Base-by-base conservation (phyloP, 306 rosid species). In the Canavalia gladiata region DNA sequence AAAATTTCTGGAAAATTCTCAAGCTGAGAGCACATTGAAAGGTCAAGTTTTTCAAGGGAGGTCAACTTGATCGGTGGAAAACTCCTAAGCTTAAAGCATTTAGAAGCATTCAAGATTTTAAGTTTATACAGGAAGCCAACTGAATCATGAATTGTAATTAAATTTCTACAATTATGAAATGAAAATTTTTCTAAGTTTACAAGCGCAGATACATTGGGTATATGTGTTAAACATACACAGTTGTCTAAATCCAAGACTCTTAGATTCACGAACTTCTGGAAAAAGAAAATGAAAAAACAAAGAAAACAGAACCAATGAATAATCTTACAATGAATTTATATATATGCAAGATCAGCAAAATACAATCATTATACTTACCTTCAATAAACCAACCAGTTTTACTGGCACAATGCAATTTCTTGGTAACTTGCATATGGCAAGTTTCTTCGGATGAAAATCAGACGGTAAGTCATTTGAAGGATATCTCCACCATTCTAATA, bases 1-100 rank as follows among this genome's bases (percentile, higher is more conserved):
- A n/a, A 49, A 33, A 78, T 65, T 64, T 84, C 51, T 59, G 82
- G 82, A 51, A 76, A 69, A 8, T n/a, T 69, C 52, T 39, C 39
- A 2, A 83, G 78, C 11, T 31, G 49, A 3, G 12, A 7, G 57
- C 79, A 60, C 6, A 2, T 0, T 0, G 50, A 13, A 10, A 77
- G 35, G 0, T 41, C 0, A 0, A 83, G 75, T 2, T 6, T 0
- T 62, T 71, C 75, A 9, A 83, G 83, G 11, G 30, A 62, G 10
- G 45, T 2, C 50, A 71, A 41, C n/a, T 43, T 77, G 2, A 83
- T 1, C 2, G 8, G 43, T 8, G 25, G 25, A 18, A 18, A 18
- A 18, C 25, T 18, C 25, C 25, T 18, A 18, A 18, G 25, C 25
- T 18, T 79, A 55, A 25, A 83, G 52, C 25, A 31, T 4, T 60